phyloP scores from a whole-genome alignment of 805 yeast genomes.

The Yarrowia hollandica region DNA sequence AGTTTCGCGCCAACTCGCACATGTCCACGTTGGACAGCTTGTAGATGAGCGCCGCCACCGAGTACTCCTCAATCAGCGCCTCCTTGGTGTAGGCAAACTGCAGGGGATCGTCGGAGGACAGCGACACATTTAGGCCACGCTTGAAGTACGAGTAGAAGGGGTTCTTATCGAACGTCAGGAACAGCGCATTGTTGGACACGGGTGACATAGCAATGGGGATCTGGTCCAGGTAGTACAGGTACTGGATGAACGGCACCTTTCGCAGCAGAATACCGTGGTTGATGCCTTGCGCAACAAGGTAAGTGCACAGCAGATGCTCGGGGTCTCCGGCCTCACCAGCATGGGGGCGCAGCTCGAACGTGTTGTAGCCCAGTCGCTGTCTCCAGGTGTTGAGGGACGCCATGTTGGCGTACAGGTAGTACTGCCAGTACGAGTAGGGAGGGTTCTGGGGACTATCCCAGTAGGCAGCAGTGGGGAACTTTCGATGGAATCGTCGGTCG shows the following conservation, averaged over 20 bases:
- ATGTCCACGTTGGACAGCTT: conserved; percentile 91
- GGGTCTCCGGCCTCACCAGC: conserved; percentile 99
- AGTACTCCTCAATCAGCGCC: conserved; percentile 95
- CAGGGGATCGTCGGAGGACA: conserved; percentile 96
- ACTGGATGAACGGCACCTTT: conserved; percentile 93
- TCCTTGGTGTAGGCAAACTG: conserved; percentile 97
- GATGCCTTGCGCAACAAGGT: conserved; percentile 84
- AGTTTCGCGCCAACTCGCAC: conserved; percentile 94
- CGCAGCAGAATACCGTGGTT: conserved; percentile 93
- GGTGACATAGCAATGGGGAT: conserved; percentile 99
- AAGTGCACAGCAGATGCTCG: conserved; percentile 90
- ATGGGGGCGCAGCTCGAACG: conserved; percentile 95
- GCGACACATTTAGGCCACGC: conserved; percentile 89
- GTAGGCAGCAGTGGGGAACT: conserved; percentile 78
- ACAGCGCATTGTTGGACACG: conserved; percentile 90
- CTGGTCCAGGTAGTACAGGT: conserved; percentile 88
- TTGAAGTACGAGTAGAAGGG: conserved; percentile 91
- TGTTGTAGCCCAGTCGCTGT: conserved; percentile 69
- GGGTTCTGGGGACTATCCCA: conserved; percentile 85
- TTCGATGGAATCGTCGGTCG: conserved; percentile 78
- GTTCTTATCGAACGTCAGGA: conserved; percentile 93
- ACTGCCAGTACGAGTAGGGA: conserved; percentile 94
- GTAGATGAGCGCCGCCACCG: conserved; percentile 97
- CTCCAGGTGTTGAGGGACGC: conserved; percentile 87
- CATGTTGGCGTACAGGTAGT: conserved; percentile 83